These are phyloP conservation scores for Saposhnikovia divaricata DNA, from an alignment of 129 eudicot genomes.

Conservation along the genomic window DNA sequence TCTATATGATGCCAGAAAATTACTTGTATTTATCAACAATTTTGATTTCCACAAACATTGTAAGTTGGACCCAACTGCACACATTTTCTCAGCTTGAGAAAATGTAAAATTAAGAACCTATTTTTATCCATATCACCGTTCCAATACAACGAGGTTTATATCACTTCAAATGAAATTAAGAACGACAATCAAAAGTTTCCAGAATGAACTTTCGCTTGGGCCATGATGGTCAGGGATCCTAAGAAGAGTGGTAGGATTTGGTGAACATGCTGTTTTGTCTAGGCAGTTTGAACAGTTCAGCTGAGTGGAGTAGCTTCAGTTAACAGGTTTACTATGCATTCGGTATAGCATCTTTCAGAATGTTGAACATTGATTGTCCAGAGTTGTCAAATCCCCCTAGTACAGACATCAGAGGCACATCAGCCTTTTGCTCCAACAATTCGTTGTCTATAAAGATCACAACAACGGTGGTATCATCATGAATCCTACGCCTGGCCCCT, in stretches of 20 bases:
- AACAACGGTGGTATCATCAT: constrained; percentile 27
- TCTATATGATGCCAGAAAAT: constrained; percentile 1
- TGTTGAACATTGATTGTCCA: constrained; percentile 7
- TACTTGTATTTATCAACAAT: background rate
- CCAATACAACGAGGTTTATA: background rate
- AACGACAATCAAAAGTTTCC: background rate
- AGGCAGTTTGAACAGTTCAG: background rate
- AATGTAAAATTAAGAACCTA: background rate
- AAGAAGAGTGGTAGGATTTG: background rate
- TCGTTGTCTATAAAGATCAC: constrained; percentile 21
- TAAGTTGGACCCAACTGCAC: background rate
- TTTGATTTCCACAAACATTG: background rate
- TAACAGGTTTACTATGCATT: background rate
- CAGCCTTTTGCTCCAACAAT: background rate
- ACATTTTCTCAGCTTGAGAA: background rate
- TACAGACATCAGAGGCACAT: constrained; percentile 12
- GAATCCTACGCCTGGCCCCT: constrained; percentile 16
- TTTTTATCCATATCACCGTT: background rate
- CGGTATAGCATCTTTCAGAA: background rate
- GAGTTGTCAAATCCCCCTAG: constrained; percentile 8
- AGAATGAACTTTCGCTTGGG: background rate
- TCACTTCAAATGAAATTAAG: background rate
- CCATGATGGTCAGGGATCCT: background rate
- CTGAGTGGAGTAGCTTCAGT: background rate
- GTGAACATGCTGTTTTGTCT: background rate